Base-by-base conservation (phyloP, 352 stramenopile species). In the Bremia lactucae region DNA sequence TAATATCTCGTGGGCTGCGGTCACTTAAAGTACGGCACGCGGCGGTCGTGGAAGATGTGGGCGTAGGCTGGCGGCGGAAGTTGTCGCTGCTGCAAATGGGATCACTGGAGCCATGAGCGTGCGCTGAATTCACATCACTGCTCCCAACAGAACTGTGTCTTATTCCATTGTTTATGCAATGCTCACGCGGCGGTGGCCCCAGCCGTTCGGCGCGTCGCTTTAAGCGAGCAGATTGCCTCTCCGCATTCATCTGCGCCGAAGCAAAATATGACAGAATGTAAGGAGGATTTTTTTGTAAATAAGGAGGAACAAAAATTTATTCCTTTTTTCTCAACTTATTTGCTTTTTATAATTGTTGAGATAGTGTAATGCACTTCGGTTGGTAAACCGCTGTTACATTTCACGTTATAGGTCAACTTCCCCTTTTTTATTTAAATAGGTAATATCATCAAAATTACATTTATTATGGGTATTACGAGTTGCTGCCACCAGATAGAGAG, bases 1-100 rank as follows among this genome's bases (percentile, higher is more conserved):
- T 72, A 33, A 74, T 69, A 15, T 77, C 66, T n/a, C 61, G 46
- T 19, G 68, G 65, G 2, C 55, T 74, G 2, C 43, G 48, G 6
- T 31, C 31, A n/a, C 37, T 53, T 0, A 40, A 44, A 18, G 52
- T 57, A 18, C 49, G 59, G 4, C 62, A 48, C 19, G 68, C 61
- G 8, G 54, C 41, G 0, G 55, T 46, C 3, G 62, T 51, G 4
- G 62, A 69, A 6, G 53, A 42, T 10, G 59, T 54, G 31, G 54
- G 20, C 8, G 34, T 10, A 14, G 31, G 36, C 5, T 42, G 51
- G 0, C 44, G 43, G 19, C 37, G 42, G 16, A 37, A 23, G 18
- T 19, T 41, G 25, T 49, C 38, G 42, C 11, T 46, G 28, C 21
- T 36, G 45, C 15, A 38, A 11, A 19, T 25, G 10, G 42, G 15